Conservation (phyloP, 805 yeast species). For the Hanseniaspora jakobsenii region DNA sequence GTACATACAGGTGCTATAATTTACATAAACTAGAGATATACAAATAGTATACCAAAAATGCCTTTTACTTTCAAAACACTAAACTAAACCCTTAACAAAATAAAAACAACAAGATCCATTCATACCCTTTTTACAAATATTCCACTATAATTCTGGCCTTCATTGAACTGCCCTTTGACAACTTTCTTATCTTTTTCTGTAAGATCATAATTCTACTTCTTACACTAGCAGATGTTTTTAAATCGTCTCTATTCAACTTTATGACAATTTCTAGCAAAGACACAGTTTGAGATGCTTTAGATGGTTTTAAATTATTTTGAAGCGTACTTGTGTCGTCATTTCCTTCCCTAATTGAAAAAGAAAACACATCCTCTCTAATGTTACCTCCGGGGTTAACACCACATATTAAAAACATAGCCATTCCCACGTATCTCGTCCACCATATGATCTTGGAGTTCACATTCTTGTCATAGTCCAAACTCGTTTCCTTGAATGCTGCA, state of each 20-base stretch:
- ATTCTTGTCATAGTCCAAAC: conserved; percentile 32
- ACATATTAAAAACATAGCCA: conserved; percentile 63
- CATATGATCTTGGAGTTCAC: conserved; percentile 42
- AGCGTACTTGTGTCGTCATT: conserved; percentile 18
- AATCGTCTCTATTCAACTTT: conserved; percentile 39
- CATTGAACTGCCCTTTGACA: conserved; percentile 39
- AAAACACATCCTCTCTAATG: conserved; percentile 48
- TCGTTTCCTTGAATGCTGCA: conserved; percentile 12
- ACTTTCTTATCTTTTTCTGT: conserved; percentile 49
- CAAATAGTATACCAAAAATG: too few relatives aligned
- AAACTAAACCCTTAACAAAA: too few relatives aligned
- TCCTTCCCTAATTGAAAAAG: conserved; percentile 31
- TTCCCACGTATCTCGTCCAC: conserved; percentile 66
- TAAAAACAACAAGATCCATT: not conserved
- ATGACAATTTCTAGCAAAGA: conserved; percentile 29
- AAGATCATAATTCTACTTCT: conserved; percentile 45
- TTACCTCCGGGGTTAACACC: conserved; percentile 76
- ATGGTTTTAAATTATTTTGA: conserved; percentile 12
- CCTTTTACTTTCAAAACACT: too few relatives aligned
- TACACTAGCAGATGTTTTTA: conserved; percentile 48
- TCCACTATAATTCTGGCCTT: conserved; percentile 43
- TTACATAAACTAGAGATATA: too few relatives aligned
- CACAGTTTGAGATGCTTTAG: conserved; percentile 23
- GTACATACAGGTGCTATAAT: too few relatives aligned
- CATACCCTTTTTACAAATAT: conserved; percentile 21